Base-by-base conservation (phyloP, 2,329 filamentous ascomycete genomes). In the Fusarium xyrophilum region DNA sequence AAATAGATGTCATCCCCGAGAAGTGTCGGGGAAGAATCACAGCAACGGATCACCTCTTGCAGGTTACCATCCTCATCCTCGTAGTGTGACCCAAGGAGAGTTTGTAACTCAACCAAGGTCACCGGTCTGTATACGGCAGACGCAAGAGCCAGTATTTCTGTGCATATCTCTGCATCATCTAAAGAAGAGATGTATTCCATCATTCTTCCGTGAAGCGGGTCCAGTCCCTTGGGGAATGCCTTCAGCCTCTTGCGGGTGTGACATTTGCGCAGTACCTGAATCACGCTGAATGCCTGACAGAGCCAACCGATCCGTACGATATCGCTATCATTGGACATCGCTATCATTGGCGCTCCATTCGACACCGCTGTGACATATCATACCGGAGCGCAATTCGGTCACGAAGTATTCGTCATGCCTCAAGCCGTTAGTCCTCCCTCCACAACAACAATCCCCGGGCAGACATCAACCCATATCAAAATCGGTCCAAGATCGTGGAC, bases 371-470 rank as follows among this genome's bases (percentile, higher is more conserved):
- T 91, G 35, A 88, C 83, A 67, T 93, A 91, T 77, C 83, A 90
- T 2, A 66, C 63, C 1, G 71, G 69, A 27, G 91, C 91, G 12
- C 88, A 94, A 9, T 97, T 97, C 75, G 94, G 94, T 0, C 94
- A 30, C 88, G 93, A 42, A 92, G 93, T 32, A 97, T 97, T 74
- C 90, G 94, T 50, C 89, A 91, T 30, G 93, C 93, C 33, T 95
- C 92, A 30, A 85, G 89, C 7, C 89, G 93, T 19, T 93, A 97
- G 79, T 93, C 90, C 17, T 86, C 89, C 2, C 92, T 91, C 77
- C 88, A 92, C 36, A 91, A 91, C 74, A 82, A 91, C 84, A 97
- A 97, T 79, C 87, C 91, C 2, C 88, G 93, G 23, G 93, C 93
- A 2, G 85, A 85, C 36, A 85, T 97, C 69, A 97, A 97, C 77